These are phyloP conservation scores for Neodidymelliopsis sp. DNA, from an alignment of 2,329 filamentous ascomycete species.

Conservation along the genomic window DNA sequence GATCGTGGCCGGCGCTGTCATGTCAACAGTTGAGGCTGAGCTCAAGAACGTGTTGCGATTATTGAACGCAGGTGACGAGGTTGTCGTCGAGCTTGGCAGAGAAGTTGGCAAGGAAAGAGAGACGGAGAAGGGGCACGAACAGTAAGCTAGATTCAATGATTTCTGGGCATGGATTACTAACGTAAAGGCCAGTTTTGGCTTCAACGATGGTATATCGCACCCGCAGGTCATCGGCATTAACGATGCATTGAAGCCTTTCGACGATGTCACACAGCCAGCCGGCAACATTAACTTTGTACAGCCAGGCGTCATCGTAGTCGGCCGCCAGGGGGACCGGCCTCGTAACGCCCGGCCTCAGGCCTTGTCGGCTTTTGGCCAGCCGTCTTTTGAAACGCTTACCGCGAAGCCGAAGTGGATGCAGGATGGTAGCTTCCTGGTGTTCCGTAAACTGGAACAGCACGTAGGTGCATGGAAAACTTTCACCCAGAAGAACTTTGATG, in stretches of 20 bases:
- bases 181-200: slow-evolving; percentile 3
- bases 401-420: slow-evolving; percentile 16
- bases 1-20: slow-evolving; percentile 7
- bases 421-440: slow-evolving; percentile 17
- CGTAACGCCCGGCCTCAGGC: too few relatives aligned
- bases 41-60: slow-evolving; percentile 8
- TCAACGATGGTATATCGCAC: slow-evolving; percentile 19
- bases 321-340: slow-evolving; percentile 6
- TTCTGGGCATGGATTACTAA: slow-evolving; percentile 1
- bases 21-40: slow-evolving; percentile 8
- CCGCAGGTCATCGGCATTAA: slow-evolving; percentile 14
- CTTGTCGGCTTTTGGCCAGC: too few relatives aligned
- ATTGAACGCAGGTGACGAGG: slow-evolving; percentile 6
- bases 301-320: slow-evolving; percentile 13
- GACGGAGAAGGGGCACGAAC: slow-evolving; percentile 10
- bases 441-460: slow-evolving; percentile 18
- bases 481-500: slow-evolving; percentile 4
- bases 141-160: slow-evolving; percentile 1
- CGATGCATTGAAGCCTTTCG: too few relatives aligned
- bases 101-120: slow-evolving; percentile 11
- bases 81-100: slow-evolving; percentile 7
- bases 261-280: slow-evolving; percentile 6
- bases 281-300: slow-evolving; percentile 12
- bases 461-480: slow-evolving; percentile 17
- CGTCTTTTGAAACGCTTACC: too few relatives aligned